These are phyloP conservation scores for Lipomyces oligophaga DNA, from an alignment of 805 yeast species.

Conservation along the genomic window DNA sequence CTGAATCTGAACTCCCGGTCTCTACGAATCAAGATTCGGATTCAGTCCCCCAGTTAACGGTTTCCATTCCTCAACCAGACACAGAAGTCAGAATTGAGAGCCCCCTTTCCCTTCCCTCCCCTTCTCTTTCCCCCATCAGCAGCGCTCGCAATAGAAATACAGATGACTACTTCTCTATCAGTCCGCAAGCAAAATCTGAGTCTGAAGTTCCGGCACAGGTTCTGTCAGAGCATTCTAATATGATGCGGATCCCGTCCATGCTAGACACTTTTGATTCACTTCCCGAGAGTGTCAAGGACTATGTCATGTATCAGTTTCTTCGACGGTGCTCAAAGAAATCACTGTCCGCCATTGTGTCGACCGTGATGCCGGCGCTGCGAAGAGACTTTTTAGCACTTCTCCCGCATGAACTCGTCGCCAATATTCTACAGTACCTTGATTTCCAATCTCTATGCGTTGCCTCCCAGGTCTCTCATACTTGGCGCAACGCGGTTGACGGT, in stretches of 20 bases:
- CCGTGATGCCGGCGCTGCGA: conserved; percentile 53
- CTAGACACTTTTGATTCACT: conserved; percentile 39
- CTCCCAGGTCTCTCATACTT: conserved; percentile 60
- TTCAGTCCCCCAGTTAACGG: too few species aligned
- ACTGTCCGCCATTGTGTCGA: conserved; percentile 54
- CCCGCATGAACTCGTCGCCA: conserved; percentile 70
- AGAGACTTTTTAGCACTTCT: conserved; percentile 68
- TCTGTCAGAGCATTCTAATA: conserved; percentile 7
- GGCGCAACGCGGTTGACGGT: conserved; percentile 64
- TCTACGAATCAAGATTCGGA: too few species aligned
- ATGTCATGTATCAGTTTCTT: conserved; percentile 52
- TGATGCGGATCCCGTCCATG: conserved; percentile 31
- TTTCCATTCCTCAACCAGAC: too few species aligned
- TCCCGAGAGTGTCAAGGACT: conserved; percentile 47
- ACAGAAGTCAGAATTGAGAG: too few species aligned
- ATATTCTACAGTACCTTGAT: conserved; percentile 63
- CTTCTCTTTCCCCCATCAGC: conserved; percentile 32
- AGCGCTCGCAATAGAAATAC: conserved; percentile 16
- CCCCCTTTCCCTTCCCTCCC: conserved; percentile 33
- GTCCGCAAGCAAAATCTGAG: not conserved
- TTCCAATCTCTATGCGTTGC: conserved; percentile 56
- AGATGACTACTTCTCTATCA: conserved; percentile 16
- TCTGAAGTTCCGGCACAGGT: conserved; percentile 2
- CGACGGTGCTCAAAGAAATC: conserved; percentile 57
- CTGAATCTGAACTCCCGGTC: too few species aligned